These are phyloP conservation scores for Komagataella pastoris DNA, from an alignment of 805 yeast genomes.

Conservation along the genomic window DNA sequence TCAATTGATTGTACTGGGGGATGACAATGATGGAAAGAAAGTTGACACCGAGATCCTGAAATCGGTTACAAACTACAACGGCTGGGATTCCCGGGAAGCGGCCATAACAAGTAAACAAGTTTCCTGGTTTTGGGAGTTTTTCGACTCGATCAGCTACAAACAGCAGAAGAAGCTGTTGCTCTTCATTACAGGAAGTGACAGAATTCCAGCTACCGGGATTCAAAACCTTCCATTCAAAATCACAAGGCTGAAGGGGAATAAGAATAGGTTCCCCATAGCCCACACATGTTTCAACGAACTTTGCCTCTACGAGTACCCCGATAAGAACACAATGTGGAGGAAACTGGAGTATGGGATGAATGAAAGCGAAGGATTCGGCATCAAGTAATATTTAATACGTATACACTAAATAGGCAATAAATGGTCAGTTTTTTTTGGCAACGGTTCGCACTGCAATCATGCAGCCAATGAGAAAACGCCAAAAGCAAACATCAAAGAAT, in stretches of 20 bases:
- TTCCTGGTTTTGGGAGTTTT: slow-evolving; percentile 82
- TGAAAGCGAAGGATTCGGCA: slow-evolving; percentile 81
- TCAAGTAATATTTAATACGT: not conserved
- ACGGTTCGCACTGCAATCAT: not conserved
- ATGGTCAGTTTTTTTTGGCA: not conserved
- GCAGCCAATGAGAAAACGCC: not conserved
- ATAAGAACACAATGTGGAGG: slow-evolving; percentile 34
- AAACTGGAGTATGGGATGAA: slow-evolving; percentile 60
- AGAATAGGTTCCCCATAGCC: slow-evolving; percentile 59
- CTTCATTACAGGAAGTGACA: slow-evolving; percentile 83
- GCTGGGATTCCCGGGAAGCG: slow-evolving; percentile 34
- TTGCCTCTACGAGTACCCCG: slow-evolving; percentile 54
- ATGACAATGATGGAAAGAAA: slow-evolving; percentile 30
- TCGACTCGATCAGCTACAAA: slow-evolving; percentile 26
- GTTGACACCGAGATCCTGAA: slow-evolving; percentile 55
- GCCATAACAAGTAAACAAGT: slow-evolving; percentile 30
- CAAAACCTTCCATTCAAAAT: slow-evolving; percentile 63
- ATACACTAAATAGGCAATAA: not conserved
- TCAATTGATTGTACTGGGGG: slow-evolving; percentile 67
- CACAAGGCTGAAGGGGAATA: slow-evolving; percentile 28
- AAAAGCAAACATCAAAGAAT: not conserved
- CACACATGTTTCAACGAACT: slow-evolving; percentile 94
- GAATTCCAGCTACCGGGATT: slow-evolving; percentile 88
- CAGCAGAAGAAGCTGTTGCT: slow-evolving; percentile 52
- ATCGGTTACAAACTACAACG: slow-evolving; percentile 61